Evolutionary conservation across 345 rosid genomes (phyloP).

Genomic region (Populus nigra): DNA sequence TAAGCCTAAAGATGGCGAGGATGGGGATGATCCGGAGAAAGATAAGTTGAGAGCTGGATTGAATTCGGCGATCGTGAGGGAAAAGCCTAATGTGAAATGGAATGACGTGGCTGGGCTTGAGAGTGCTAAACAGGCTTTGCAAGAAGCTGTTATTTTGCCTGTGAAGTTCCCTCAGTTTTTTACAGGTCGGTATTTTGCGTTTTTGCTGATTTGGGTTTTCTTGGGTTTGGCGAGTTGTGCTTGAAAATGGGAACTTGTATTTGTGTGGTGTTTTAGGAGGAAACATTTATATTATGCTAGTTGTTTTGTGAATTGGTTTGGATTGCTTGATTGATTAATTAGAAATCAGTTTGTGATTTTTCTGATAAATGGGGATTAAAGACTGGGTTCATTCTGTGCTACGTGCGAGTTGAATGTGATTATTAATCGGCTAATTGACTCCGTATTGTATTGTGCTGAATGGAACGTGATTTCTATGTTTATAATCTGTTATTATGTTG

Average conservation of each 20-base stretch:
- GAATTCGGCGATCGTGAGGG: slow-evolving; percentile 79
- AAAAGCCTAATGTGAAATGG: slow-evolving; percentile 89
- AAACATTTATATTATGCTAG: not conserved
- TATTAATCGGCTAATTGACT: not conserved
- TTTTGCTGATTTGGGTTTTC: not conserved
- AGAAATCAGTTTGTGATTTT: not conserved
- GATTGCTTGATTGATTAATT: not conserved
- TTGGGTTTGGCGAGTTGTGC: not conserved
- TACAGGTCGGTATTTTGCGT: slow-evolving; percentile 47
- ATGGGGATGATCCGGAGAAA: slow-evolving; percentile 81
- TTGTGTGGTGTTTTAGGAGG: not conserved
- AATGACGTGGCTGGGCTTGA: slow-evolving; percentile 92
- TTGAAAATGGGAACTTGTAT: not conserved
- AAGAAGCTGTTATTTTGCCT: slow-evolving; percentile 94
- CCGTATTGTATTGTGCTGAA: not conserved
- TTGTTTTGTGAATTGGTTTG: not conserved
- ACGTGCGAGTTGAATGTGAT: not conserved
- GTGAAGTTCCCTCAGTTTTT: slow-evolving; percentile 96
- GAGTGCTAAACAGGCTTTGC: slow-evolving; percentile 84
- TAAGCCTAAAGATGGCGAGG: slow-evolving; percentile 80
- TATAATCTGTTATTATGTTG: not conserved
- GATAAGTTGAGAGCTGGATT: slow-evolving; percentile 75
- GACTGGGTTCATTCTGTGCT: not conserved
- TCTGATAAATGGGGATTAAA: not conserved
- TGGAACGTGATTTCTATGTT: not conserved